A percentile compares a stretch with the other conserved stretches of the same genome.
Conservation (phyloP, 176 grass and related monocot species). For the Eleusine coracana region DNA sequence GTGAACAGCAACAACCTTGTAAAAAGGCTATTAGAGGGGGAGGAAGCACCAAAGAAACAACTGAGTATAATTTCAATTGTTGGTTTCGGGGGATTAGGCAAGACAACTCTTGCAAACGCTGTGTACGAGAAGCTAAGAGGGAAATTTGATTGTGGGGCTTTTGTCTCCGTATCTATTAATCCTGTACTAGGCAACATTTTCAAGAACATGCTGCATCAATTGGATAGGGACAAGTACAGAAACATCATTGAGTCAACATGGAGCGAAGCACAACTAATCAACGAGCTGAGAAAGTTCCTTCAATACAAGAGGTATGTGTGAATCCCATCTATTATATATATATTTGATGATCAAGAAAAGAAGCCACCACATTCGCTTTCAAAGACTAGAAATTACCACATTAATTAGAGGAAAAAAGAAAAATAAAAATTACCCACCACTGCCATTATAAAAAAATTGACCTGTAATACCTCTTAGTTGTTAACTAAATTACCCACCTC, state of each 20-base stretch:
- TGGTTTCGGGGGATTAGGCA: slow-evolving; percentile 25
- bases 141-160: background rate
- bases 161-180: background rate
- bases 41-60: background rate
- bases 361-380: too few relatives aligned
- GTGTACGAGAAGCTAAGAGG: slow-evolving; percentile 6
- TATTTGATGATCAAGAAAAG: too few relatives aligned
- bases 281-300: background rate
- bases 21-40: background rate
- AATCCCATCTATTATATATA: too few relatives aligned
- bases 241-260: background rate
- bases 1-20: background rate
- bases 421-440: too few relatives aligned
- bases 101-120: slow-evolving; percentile 23
- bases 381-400: too few relatives aligned
- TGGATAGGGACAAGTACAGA: background rate
- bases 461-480: too few relatives aligned
- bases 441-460: too few relatives aligned
- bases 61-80: background rate
- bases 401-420: too few relatives aligned
- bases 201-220: background rate
- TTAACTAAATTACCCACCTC: too few relatives aligned
- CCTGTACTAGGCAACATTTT: background rate
- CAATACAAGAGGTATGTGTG: background rate
- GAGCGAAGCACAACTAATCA: background rate